These are phyloP conservation scores for Colletotrichum liriopes DNA, from an alignment of 2,329 filamentous ascomycete genomes.

Conservation along the genomic window DNA sequence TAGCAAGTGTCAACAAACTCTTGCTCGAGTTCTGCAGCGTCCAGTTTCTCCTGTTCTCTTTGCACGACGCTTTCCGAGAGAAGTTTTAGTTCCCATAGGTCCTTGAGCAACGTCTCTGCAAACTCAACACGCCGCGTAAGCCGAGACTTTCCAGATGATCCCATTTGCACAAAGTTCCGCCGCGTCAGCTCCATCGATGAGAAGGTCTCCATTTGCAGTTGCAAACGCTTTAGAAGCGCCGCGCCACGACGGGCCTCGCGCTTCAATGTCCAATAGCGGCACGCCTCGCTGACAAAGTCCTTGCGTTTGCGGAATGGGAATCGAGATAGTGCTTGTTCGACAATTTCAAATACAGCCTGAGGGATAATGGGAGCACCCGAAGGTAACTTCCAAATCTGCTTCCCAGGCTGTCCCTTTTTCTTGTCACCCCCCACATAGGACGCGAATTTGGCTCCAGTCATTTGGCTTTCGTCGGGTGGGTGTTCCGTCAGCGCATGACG, in stretches of 20 bases:
- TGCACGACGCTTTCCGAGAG: slow-evolving; percentile 81
- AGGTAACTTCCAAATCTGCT: slow-evolving; percentile 89
- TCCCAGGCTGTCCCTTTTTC: slow-evolving; percentile 78
- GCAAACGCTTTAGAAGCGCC: slow-evolving; percentile 90
- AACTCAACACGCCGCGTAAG: slow-evolving; percentile 90
- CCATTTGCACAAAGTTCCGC: slow-evolving; percentile 96
- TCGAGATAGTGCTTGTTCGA: slow-evolving; percentile 85
- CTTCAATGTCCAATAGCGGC: slow-evolving; percentile 98
- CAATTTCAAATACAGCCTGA: slow-evolving; percentile 86
- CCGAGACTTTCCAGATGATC: slow-evolving; percentile 83
- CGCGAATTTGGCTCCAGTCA: slow-evolving; percentile 86
- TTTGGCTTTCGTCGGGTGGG: slow-evolving; percentile 84
- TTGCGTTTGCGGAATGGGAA: slow-evolving; percentile 89
- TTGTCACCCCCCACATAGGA: slow-evolving; percentile 78
- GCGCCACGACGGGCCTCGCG: slow-evolving; percentile 93
- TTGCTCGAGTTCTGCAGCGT: slow-evolving; percentile 82
- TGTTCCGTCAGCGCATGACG: slow-evolving; percentile 76
- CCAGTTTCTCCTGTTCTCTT: slow-evolving; percentile 84
- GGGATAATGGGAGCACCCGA: slow-evolving; percentile 97
- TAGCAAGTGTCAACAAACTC: slow-evolving; percentile 91
- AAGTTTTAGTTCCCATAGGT: slow-evolving; percentile 82
- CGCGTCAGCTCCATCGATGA: slow-evolving; percentile 97
- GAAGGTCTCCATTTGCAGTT: slow-evolving; percentile 96
- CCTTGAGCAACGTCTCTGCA: slow-evolving; percentile 80
- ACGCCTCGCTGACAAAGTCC: slow-evolving; percentile 92